Percentiles rank a stretch among this genome's conserved stretches.
Evolutionary conservation across 495 filamentous ascomycete species (phyloP).

Genomic region (Hypomontagnella monticulosa): DNA sequence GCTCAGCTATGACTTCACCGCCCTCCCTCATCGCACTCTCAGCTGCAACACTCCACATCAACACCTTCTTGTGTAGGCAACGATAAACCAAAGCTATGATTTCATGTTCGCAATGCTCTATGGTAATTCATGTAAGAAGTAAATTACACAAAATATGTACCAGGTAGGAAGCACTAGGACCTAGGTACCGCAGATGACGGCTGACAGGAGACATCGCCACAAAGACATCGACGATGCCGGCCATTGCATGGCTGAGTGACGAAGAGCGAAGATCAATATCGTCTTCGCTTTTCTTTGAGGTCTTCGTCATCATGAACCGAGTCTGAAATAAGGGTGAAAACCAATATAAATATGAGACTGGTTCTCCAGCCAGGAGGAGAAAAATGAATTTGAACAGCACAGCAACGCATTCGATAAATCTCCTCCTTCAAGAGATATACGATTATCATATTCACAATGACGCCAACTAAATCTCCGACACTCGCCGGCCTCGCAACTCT

Average conservation of each 20-base stretch:
- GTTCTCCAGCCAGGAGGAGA: not conserved
- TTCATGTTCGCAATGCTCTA: constrained; percentile 6
- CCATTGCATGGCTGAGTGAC: not conserved
- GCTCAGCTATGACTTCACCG: constrained; percentile 11
- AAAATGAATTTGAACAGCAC: not conserved
- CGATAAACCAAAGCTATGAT: constrained; percentile 16
- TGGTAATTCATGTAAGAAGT: not conserved
- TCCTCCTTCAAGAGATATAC: not conserved
- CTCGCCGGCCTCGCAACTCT: constrained; percentile 14
- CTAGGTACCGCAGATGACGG: not conserved
- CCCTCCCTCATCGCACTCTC: not conserved
- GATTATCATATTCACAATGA: not conserved
- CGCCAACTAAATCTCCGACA: not conserved
- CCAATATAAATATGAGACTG: constrained; percentile 7
- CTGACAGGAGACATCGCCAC: not conserved
- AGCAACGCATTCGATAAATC: not conserved
- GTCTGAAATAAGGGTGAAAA: not conserved
- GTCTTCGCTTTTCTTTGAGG: too few relatives aligned
- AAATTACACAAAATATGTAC: not conserved
- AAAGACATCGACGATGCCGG: not conserved
- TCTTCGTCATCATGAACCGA: too few relatives aligned
- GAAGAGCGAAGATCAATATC: not conserved
- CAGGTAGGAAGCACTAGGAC: not conserved
- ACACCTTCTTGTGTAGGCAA: constrained; percentile 7
- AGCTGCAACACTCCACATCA: not conserved